phyloP scores from a whole-genome alignment of 1,284 basidiomycete species.

The Ceratobasidium theobromae region DNA sequence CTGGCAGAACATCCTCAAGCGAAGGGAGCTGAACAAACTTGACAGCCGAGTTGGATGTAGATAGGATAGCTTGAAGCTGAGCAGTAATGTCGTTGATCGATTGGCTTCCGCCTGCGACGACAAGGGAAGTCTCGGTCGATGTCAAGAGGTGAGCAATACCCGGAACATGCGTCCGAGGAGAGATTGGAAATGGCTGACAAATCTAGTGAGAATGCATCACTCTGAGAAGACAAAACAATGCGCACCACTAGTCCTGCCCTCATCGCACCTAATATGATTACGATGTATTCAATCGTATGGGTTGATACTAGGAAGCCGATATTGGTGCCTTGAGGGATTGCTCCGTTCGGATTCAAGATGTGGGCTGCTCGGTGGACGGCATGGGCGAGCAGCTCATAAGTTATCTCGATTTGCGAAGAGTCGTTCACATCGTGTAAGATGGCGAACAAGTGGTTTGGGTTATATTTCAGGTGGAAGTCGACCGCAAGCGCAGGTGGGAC shows the following conservation, averaged over 20 bases:
- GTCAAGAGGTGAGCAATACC: not conserved
- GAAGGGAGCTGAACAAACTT: not conserved
- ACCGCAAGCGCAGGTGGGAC: not conserved
- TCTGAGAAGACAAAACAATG: not conserved
- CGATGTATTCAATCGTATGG: not conserved
- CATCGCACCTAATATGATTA: not conserved
- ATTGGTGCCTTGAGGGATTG: not conserved
- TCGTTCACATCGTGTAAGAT: not conserved
- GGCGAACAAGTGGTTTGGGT: slow-evolving; percentile 6
- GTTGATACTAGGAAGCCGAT: not conserved
- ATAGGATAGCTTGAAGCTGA: not conserved
- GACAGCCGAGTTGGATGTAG: not conserved
- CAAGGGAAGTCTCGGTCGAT: not conserved
- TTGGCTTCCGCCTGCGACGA: not conserved
- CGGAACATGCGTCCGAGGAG: not conserved
- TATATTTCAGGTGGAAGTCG: slow-evolving; percentile 7
- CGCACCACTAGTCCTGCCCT: not conserved
- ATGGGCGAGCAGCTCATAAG: not conserved
- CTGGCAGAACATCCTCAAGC: not conserved
- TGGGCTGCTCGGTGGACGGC: too few relatives aligned
- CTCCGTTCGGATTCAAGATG: not conserved
- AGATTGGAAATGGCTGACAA: slow-evolving; percentile 9
- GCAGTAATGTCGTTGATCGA: not conserved
- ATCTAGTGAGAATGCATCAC: too few relatives aligned
- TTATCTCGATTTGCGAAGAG: not conserved